Conservation (phyloP, 345 rosid species). For the Corymbia maculata region DNA sequence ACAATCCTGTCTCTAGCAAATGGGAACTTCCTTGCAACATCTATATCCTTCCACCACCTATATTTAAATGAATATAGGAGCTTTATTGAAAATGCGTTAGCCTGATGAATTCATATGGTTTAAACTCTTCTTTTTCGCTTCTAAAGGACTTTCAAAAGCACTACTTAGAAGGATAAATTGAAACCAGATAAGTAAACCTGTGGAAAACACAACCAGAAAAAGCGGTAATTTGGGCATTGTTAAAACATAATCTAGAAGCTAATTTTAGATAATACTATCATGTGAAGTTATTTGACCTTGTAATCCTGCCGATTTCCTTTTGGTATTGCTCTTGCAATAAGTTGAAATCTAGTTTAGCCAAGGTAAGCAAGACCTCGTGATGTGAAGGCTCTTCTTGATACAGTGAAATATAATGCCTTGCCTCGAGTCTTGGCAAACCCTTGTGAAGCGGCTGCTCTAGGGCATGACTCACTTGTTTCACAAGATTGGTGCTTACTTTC, state of each 20-base stretch:
- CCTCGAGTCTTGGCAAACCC: neutral
- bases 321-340: neutral
- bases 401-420: neutral
- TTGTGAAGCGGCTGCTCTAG: neutral
- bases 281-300: neutral
- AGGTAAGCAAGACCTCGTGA: neutral
- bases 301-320: neutral
- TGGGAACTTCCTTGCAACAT: neutral
- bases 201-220: no score
- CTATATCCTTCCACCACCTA: slow-evolving; percentile 13
- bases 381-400: neutral
- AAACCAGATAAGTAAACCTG: neutral
- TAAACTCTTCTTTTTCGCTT: no score
- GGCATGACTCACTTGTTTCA: neutral
- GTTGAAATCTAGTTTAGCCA: slow-evolving; percentile 8
- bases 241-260: neutral
- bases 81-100: neutral
- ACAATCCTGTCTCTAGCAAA: slow-evolving; percentile 2
- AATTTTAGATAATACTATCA: neutral
- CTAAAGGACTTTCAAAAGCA: neutral
- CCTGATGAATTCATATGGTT: neutral
- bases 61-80: neutral
- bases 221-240: neutral
- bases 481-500: neutral
- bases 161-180: neutral